Evolutionary conservation across 2,329 filamentous ascomycete species (phyloP).

Genomic region (Colletotrichum spinosum): DNA sequence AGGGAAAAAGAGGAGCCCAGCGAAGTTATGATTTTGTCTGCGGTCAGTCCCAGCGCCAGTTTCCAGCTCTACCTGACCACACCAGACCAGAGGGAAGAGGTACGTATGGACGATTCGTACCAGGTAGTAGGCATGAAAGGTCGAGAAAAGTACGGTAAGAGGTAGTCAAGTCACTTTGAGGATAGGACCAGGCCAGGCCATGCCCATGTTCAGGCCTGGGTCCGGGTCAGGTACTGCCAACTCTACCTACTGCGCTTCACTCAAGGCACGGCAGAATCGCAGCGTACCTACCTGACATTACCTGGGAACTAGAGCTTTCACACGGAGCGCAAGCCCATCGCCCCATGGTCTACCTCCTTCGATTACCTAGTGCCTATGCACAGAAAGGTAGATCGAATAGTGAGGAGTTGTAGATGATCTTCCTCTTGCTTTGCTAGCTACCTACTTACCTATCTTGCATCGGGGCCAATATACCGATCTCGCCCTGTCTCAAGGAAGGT

Average conservation of each 20-base stretch:
- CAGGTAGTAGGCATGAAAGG: too few species aligned
- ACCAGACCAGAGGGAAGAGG: slow-evolving; percentile 1
- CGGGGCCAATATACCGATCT: too few species aligned
- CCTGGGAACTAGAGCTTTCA: neutral
- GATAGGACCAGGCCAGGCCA: neutral
- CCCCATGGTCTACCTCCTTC: neutral
- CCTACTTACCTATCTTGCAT: neutral
- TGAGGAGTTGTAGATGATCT: too few species aligned
- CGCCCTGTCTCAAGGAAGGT: too few species aligned
- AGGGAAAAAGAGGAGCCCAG: slow-evolving; percentile 56
- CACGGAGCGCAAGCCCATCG: slow-evolving; percentile 9
- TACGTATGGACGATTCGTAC: too few species aligned
- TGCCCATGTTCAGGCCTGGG: neutral
- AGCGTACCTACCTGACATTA: too few species aligned
- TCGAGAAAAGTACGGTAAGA: too few species aligned
- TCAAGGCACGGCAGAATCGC: too few species aligned
- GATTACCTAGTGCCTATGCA: too few species aligned
- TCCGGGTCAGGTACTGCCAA: neutral
- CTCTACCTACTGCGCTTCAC: too few species aligned
- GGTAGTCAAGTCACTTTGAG: neutral
- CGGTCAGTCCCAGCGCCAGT: slow-evolving; percentile 36
- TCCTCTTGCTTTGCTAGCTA: neutral
- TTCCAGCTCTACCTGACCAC: neutral
- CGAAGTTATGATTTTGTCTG: slow-evolving; percentile 56
- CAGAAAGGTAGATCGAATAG: too few species aligned